Conservation (phyloP, 192 early-diverging fungal species). For the Borealophlyctis nickersoniae region DNA sequence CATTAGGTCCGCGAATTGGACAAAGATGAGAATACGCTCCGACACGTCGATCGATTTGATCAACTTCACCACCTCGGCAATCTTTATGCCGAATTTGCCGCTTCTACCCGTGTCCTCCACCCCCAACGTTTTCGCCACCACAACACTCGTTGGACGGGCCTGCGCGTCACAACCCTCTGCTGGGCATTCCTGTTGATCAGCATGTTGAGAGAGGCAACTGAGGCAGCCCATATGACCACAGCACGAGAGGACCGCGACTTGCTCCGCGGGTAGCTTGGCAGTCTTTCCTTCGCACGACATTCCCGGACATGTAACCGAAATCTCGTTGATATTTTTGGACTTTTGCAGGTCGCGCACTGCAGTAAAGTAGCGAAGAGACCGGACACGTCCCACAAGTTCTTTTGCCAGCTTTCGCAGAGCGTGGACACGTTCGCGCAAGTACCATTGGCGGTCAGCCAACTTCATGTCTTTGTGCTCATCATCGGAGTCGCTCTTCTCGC, state of each 20-base stretch:
- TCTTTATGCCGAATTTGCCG: conserved; percentile 34
- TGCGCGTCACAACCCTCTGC: conserved; percentile 30
- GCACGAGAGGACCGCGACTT: conserved; percentile 40
- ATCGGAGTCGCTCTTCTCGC: no score
- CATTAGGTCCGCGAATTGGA: conserved; percentile 40
- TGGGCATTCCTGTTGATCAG: conserved; percentile 32
- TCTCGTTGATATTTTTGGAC: neutral
- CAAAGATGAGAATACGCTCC: conserved; percentile 43
- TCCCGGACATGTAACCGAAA: neutral
- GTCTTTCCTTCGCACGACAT: conserved; percentile 1
- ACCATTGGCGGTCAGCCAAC: conserved; percentile 28
- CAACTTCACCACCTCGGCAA: conserved; percentile 21
- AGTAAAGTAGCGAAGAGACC: conserved; percentile 41
- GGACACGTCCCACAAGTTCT: conserved; percentile 38
- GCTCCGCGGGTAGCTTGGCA: conserved; percentile 1
- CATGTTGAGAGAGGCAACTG: conserved; percentile 21
- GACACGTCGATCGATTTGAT: conserved; percentile 22
- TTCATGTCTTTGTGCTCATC: conserved; percentile 12
- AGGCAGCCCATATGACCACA: conserved; percentile 47
- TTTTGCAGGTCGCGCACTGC: conserved; percentile 27
- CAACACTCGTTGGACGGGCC: conserved; percentile 33
- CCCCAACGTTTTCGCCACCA: conserved; percentile 20
- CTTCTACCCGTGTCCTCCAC: conserved; percentile 16
- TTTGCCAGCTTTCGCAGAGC: conserved; percentile 23
- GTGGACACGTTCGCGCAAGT: conserved; percentile 33